Evolutionary conservation across 2,329 filamentous ascomycete species (phyloP), one percentile per base, ranked within the genome.

Genomic region (Xylaria sp.): DNA sequence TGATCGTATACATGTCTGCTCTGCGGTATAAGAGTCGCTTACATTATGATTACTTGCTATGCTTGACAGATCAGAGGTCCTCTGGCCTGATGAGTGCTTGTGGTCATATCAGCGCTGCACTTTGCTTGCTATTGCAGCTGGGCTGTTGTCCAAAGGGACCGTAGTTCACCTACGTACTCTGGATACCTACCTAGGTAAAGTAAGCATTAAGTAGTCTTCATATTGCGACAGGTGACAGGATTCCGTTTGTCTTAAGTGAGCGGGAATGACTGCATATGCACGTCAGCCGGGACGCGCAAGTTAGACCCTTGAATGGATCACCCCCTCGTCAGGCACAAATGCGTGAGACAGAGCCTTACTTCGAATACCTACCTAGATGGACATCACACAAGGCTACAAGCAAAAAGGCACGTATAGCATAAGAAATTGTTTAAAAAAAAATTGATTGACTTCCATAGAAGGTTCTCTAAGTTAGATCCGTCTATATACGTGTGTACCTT

Each of bases 181-280:
- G 5, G 28, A 28, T 28, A 23, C 23, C 23, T 28, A 23, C 23
- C 23, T 23, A 28, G 28, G 28, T 28, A 4, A 28, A 3, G 28
- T 38, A 38, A 38, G 36, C 4, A 38, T 38, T 6, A 23, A 23
- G 23, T 23, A 40, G 13, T 40, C 33, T 33, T 9, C 33, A 10
- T 33, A 3, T 33, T 33, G 33, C 9, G 33, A 33, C 7, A 5
- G 40, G n/a, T 11, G 40, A 42, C 13, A 15, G 13, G 15, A 4
- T 3, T 17, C 28, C 3, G 3, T n/a, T 44, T 33, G 31, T 42
- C n/a, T 36, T 59, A 10, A 33, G 7, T 33, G 33, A 33, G 2
- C 15, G 57, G 17, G 26, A 53, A 53, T 49, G 28, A 23, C 40
- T 44, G 42, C 17, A 64, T 59, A 64, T 64, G 62, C 62, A 59